These are phyloP conservation scores for Pseudocercospora vitis DNA, from an alignment of 2,329 filamentous ascomycete genomes.

Conservation along the genomic window DNA sequence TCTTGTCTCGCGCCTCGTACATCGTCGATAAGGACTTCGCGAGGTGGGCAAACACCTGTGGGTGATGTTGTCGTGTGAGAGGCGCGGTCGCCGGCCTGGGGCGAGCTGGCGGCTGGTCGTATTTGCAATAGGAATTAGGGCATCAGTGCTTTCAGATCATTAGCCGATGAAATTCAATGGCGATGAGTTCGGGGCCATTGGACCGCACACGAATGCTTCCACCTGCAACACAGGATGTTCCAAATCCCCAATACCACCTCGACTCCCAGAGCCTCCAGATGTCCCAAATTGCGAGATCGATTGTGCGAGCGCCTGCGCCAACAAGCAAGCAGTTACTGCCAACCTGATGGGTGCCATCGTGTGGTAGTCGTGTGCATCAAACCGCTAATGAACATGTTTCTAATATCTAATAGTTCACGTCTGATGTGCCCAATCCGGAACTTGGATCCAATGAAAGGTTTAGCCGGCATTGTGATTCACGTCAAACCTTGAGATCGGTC, in stretches of 20 bases:
- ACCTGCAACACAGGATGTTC: constrained; percentile 24
- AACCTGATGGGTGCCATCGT: no score
- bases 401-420: no score
- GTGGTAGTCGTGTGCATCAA: no score
- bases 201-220: constrained; percentile 22
- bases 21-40: constrained; percentile 23
- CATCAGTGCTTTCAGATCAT: constrained; percentile 32
- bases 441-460: no score
- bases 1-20: constrained; percentile 26
- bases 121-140: constrained; percentile 17
- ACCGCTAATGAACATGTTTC: no score
- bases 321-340: no score
- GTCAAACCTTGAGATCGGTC: no score
- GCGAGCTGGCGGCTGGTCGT: constrained; percentile 28
- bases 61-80: constrained; percentile 16
- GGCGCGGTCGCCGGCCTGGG: constrained; percentile 15
- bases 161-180: neutral
- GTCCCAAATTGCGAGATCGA: constrained; percentile 26
- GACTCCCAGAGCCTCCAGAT: constrained; percentile 24
- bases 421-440: no score
- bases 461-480: no score
- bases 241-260: constrained; percentile 27
- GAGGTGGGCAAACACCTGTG: constrained; percentile 8
- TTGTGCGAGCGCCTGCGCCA: constrained; percentile 20
- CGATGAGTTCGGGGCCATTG: neutral